These are phyloP conservation scores for Cercospora sp. DNA, from an alignment of 2,329 filamentous ascomycete species.

Conservation along the genomic window DNA sequence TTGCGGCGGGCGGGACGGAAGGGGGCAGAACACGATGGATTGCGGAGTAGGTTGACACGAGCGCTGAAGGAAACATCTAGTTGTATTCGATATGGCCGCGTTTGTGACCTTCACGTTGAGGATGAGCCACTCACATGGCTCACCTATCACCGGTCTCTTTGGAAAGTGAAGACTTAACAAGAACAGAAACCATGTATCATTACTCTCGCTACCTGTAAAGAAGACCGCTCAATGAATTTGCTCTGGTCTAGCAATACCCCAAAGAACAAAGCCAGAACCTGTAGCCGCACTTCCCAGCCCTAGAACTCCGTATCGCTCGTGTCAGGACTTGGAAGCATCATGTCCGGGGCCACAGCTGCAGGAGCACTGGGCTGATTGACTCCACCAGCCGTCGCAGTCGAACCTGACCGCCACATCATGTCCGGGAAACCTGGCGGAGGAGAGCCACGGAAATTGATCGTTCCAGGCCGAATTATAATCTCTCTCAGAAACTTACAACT, in stretches of 20 bases:
- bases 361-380: background rate
- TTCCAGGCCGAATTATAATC: background rate
- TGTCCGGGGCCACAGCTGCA: background rate
- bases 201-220: background rate
- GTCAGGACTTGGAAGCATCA: background rate
- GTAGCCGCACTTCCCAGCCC: background rate
- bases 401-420: background rate
- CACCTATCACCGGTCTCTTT: background rate
- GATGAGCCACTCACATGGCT: background rate
- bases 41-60: background rate
- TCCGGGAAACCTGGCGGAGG: background rate
- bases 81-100: background rate
- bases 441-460: background rate
- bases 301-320: background rate
- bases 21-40: background rate
- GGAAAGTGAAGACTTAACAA: background rate
- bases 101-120: background rate
- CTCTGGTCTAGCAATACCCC: background rate
- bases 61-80: background rate
- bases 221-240: background rate
- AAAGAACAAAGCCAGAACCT: background rate
- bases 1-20: background rate
- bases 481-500: background rate
- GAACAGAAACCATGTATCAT: background rate
- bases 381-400: background rate